A percentile compares a stretch with the other conserved stretches of the same genome.
phyloP scores from a whole-genome alignment of 306 rosid species.

The Argentina anserina region DNA sequence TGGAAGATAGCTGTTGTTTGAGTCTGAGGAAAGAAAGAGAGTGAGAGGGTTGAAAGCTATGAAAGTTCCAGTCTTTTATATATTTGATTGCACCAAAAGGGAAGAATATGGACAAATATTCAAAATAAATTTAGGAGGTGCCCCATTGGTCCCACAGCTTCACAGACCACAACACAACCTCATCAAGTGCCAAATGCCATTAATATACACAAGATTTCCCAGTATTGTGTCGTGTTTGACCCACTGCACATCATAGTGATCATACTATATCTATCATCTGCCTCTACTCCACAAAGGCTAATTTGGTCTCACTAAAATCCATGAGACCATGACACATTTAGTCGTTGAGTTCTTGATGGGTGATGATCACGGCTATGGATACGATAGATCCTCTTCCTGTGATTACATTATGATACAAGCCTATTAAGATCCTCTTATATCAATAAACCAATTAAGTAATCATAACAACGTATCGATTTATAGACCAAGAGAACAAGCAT shows the following conservation, averaged over 20 bases:
- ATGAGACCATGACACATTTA: background rate
- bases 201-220: constrained; percentile 19
- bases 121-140: constrained; percentile 16
- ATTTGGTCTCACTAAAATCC: constrained; percentile 7
- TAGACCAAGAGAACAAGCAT: no score
- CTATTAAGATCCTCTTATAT: background rate
- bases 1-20: constrained; percentile 57
- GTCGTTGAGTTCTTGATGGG: background rate
- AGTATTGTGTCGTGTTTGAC: constrained; percentile 15
- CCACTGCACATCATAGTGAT: constrained; percentile 5
- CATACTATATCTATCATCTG: constrained; percentile 3
- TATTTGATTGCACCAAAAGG: background rate
- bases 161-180: constrained; percentile 21
- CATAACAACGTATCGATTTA: no score
- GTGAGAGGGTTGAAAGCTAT: constrained; percentile 18
- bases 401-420: constrained; percentile 38
- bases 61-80: background rate
- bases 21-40: constrained; percentile 9
- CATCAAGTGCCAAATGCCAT: constrained; percentile 27
- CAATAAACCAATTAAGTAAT: background rate
- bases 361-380: constrained; percentile 25
- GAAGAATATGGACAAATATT: constrained; percentile 14
- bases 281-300: constrained; percentile 33
- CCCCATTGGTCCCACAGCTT: constrained; percentile 4
- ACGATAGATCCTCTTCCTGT: constrained; percentile 8